phyloP scores from a whole-genome alignment of 257 asterid species.

The Verbascum thapsus region DNA sequence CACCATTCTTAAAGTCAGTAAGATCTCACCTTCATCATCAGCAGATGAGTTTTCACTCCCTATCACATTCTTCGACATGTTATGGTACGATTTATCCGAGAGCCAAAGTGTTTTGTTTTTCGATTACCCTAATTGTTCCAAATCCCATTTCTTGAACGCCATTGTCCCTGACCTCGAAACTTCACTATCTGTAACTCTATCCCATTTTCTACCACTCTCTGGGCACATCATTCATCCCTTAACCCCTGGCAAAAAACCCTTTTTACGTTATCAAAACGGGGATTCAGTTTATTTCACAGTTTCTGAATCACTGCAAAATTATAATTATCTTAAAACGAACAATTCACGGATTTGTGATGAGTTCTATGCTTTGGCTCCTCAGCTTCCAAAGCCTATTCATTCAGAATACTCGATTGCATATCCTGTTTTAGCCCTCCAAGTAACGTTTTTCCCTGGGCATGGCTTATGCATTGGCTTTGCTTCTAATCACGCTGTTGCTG shows the following conservation, averaged over 20 bases:
- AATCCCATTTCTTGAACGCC: constrained; percentile 28
- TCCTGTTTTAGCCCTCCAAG: constrained; percentile 46
- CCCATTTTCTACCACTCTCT: constrained; percentile 50
- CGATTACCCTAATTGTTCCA: constrained; percentile 36
- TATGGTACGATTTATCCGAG: constrained; percentile 24
- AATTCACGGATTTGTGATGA: constrained; percentile 33
- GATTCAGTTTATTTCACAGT: constrained; percentile 40
- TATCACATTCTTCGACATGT: constrained; percentile 31
- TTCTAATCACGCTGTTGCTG: constrained; percentile 49
- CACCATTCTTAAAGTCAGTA: constrained; percentile 15
- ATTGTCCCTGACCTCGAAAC: constrained; percentile 38
- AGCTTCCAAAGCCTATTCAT: constrained; percentile 29
- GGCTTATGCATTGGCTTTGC: constrained; percentile 48
- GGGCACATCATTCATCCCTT: constrained; percentile 42
- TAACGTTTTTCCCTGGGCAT: constrained; percentile 43
- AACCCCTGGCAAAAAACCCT: constrained; percentile 28
- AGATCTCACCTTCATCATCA: constrained; percentile 17
- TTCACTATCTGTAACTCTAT: constrained; percentile 50
- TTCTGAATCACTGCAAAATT: constrained; percentile 39
- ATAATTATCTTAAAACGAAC: constrained; percentile 35
- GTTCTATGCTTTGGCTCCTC: constrained; percentile 44
- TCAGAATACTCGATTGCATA: constrained; percentile 3
- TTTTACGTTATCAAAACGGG: constrained; percentile 35
- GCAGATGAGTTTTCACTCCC: constrained; percentile 23
- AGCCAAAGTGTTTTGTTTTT: constrained; percentile 43